Conservation (phyloP, 768 basidiomycete species). For the Cyathus striatus region DNA sequence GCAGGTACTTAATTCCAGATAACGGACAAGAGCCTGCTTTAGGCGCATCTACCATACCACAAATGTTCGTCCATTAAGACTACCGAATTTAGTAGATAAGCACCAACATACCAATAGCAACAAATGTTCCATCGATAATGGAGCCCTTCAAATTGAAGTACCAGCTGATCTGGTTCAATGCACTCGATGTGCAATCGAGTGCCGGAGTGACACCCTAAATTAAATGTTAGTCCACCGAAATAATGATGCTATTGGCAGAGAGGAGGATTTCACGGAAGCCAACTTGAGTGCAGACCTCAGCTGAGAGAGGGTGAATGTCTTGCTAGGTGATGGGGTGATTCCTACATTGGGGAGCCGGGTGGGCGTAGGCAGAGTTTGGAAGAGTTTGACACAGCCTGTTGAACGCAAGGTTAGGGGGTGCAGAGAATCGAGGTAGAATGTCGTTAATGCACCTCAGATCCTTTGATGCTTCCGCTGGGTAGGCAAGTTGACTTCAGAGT, state of each 20-base stretch:
- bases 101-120: slow-evolving; percentile 46
- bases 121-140: slow-evolving; percentile 59
- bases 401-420: background rate
- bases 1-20: slow-evolving; percentile 56
- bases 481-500: slow-evolving; percentile 57
- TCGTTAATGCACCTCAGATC: slow-evolving; percentile 44
- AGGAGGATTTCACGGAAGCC: slow-evolving; percentile 37
- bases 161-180: slow-evolving; percentile 42
- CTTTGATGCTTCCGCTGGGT: slow-evolving; percentile 49
- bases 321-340: slow-evolving; percentile 59
- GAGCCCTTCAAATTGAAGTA: slow-evolving; percentile 66
- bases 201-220: slow-evolving; percentile 43
- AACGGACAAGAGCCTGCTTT: slow-evolving; percentile 43
- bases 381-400: slow-evolving; percentile 65
- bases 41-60: slow-evolving; percentile 41
- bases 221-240: slow-evolving; percentile 3
- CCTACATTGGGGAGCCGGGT: slow-evolving; percentile 64
- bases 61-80: background rate
- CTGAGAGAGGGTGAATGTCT: slow-evolving; percentile 52
- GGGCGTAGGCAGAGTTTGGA: slow-evolving; percentile 66
- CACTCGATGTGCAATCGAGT: slow-evolving; percentile 22
- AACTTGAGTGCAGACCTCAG: slow-evolving; percentile 49
- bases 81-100: background rate
- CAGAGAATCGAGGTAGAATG: background rate
- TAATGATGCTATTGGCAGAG: background rate